phyloP scores from a whole-genome alignment of 2,329 filamentous ascomycete genomes.

The Penicillium rolfsii region DNA sequence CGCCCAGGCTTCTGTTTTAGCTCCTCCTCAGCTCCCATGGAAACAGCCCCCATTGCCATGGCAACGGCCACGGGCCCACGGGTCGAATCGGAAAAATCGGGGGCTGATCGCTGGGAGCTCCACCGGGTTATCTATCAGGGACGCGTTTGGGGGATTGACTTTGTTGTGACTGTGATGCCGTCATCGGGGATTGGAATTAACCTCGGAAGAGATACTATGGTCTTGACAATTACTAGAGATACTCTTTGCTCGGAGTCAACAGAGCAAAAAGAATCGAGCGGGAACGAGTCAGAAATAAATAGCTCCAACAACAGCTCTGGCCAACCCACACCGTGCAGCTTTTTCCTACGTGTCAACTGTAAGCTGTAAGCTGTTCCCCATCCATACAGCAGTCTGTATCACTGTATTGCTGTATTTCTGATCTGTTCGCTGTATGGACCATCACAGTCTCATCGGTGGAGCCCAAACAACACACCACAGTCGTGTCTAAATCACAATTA shows the following conservation, averaged over 20 bases:
- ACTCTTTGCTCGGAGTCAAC: neutral
- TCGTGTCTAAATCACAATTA: neutral
- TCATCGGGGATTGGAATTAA: neutral
- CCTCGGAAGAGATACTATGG: neutral
- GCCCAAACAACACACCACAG: conserved; percentile 1
- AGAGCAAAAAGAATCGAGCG: neutral
- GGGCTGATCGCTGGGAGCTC: conserved; percentile 16
- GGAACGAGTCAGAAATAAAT: neutral
- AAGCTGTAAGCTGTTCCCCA: too few species aligned
- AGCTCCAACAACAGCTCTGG: neutral
- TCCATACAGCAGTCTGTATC: too few species aligned
- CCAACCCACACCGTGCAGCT: neutral
- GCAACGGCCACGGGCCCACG: conserved; percentile 18
- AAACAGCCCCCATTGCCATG: conserved; percentile 16
- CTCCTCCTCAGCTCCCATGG: conserved; percentile 9
- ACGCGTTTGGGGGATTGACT: neutral
- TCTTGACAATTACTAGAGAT: neutral
- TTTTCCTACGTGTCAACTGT: conserved; percentile 2
- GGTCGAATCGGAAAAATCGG: conserved; percentile 27
- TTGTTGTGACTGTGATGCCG: neutral
- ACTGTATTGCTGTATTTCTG: neutral
- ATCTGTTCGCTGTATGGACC: neutral
- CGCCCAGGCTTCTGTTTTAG: neutral
- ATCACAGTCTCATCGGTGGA: neutral
- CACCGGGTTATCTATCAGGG: neutral